A percentile compares a stretch with the other conserved stretches of the same genome.
phyloP scores from a whole-genome alignment of 2,329 filamentous ascomycete genomes.

The Macroventuria anomochaeta region DNA sequence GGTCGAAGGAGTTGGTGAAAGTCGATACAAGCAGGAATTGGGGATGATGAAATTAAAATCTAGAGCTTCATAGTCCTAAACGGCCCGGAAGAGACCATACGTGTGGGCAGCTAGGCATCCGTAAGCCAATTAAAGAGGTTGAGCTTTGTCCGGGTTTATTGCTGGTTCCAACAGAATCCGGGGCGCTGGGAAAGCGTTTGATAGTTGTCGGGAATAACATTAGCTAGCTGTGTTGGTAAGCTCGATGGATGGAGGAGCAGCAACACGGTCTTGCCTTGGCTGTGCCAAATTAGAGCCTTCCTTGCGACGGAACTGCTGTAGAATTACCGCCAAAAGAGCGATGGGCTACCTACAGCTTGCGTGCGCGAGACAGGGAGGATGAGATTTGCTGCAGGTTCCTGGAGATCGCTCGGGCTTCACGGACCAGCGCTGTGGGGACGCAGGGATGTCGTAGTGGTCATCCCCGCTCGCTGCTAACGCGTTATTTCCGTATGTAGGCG shows the following conservation, averaged over 20 bases:
- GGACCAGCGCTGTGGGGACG: conserved; percentile 1
- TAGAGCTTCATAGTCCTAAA: conserved; percentile 11
- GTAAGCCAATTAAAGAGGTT: conserved; percentile 12
- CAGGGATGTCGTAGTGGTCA: background rate
- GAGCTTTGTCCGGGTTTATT: conserved; percentile 12
- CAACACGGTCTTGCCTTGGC: background rate
- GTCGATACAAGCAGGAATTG: background rate
- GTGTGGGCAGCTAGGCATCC: conserved; percentile 5
- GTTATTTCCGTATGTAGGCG: background rate
- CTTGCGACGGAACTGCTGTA: background rate
- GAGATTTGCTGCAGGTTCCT: conserved; percentile 1
- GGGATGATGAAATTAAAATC: conserved; percentile 12
- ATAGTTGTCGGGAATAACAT: conserved; percentile 18
- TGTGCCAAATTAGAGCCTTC: background rate
- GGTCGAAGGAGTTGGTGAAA: conserved; percentile 2
- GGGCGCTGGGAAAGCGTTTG: background rate
- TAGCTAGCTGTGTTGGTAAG: background rate
- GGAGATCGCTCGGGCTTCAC: conserved; percentile 4
- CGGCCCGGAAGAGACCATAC: conserved; percentile 6
- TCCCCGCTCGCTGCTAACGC: background rate
- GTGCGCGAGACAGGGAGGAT: background rate
- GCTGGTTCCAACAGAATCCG: conserved; percentile 4
- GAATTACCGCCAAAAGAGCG: background rate
- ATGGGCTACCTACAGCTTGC: background rate
- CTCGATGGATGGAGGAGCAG: background rate